Evolutionary conservation across 305 asterid genomes (phyloP).

Genomic region (Fraxinus xanthoxyloides): DNA sequence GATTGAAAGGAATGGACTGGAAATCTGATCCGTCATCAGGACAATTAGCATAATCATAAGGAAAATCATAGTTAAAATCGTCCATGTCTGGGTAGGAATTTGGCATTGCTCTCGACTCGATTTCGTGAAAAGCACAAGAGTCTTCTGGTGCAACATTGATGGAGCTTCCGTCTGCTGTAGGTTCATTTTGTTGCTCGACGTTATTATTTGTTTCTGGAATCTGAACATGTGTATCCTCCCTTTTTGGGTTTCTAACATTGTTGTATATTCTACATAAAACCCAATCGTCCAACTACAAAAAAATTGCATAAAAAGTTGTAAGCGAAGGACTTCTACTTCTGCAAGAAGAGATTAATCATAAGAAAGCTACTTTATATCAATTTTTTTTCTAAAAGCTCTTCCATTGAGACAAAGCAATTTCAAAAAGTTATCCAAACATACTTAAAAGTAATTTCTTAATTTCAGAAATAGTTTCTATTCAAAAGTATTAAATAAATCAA

Average conservation of each 20-base stretch:
- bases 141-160: neutral
- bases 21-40: neutral
- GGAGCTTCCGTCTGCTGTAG: neutral
- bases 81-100: neutral
- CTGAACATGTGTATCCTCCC: neutral
- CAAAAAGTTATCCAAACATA: too few relatives aligned
- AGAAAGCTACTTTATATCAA: too few relatives aligned
- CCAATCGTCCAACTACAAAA: conserved; percentile 18
- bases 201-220: neutral
- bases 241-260: neutral
- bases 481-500: neutral
- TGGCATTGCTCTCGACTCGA: neutral
- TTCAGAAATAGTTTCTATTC: too few relatives aligned
- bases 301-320: neutral
- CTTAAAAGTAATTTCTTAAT: too few relatives aligned
- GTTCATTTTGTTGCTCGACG: neutral
- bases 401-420: too few relatives aligned
- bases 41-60: too few relatives aligned
- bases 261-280: neutral
- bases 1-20: neutral
- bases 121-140: neutral
- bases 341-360: too few relatives aligned
- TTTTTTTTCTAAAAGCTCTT: too few relatives aligned
- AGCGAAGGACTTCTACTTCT: too few relatives aligned
- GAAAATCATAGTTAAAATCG: too few relatives aligned